phyloP scores from a whole-genome alignment of 2,329 filamentous ascomycete genomes.

The Sporothrix humicola region DNA sequence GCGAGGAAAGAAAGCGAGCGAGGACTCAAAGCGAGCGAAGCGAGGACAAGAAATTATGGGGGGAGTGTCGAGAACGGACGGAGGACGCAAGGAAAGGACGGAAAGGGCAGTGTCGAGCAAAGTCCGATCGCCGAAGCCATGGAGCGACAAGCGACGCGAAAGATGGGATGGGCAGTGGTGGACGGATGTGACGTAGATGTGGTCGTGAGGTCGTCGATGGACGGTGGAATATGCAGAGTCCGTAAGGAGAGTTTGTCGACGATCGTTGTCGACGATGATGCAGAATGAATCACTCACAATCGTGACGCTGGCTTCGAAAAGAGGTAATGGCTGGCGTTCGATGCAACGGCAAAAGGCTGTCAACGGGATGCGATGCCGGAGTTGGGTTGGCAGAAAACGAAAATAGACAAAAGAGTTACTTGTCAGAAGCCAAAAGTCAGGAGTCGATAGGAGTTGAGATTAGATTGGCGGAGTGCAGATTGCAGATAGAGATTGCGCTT shows the following conservation, averaged over 20 bases:
- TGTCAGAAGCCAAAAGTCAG: not conserved
- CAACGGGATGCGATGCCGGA: not conserved
- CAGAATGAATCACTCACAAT: not conserved
- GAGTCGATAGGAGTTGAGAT: not conserved
- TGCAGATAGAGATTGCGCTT: not conserved
- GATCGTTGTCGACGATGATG: not conserved
- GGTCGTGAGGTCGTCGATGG: not conserved
- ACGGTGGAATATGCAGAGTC: not conserved
- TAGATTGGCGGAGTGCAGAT: not conserved
- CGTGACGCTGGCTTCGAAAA: not conserved
- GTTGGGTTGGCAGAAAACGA: not conserved
- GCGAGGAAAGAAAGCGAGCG: not conserved
- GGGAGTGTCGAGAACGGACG: not conserved
- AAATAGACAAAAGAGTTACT: not conserved
- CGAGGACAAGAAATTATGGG: not conserved
- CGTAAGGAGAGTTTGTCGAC: not conserved
- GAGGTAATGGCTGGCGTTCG: not conserved
- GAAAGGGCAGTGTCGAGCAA: not conserved
- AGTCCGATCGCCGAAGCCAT: constrained; percentile 16
- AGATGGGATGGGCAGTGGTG: not conserved
- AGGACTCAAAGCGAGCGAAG: not conserved
- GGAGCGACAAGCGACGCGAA: not conserved
- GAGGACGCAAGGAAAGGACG: not conserved
- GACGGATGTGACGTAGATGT: not conserved
- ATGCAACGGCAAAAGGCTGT: constrained; percentile 5